A percentile compares a stretch with the other conserved stretches of the same genome.
Evolutionary conservation across 1,139 yeast species (phyloP).

Genomic region (Yamadazyma kanchanaburiensis): DNA sequence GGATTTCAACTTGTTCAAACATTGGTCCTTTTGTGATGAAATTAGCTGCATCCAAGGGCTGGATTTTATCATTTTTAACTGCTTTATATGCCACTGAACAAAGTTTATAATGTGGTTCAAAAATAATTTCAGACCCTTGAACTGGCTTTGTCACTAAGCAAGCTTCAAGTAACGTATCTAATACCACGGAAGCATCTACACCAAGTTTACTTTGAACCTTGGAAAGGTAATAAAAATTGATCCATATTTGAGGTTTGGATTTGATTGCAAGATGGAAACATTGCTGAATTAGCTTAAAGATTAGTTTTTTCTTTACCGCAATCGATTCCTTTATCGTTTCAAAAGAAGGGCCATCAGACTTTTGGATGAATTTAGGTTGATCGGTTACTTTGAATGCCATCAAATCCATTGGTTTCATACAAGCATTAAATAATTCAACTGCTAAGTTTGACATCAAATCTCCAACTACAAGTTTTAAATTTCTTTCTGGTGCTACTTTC

Average conservation of each 20-base stretch:
- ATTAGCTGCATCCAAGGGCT: slow-evolving; percentile 31
- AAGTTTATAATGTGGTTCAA: slow-evolving; percentile 74
- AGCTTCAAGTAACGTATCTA: slow-evolving; percentile 39
- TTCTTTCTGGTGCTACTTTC: slow-evolving; percentile 19
- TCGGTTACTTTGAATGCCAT: slow-evolving; percentile 44
- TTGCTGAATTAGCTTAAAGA: slow-evolving; percentile 35
- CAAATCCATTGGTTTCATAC: slow-evolving; percentile 66
- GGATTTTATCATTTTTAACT: slow-evolving; percentile 33
- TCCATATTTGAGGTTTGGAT: slow-evolving; percentile 56
- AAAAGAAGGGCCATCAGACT: slow-evolving; percentile 21
- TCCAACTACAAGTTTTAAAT: slow-evolving; percentile 31
- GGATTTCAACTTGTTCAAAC: slow-evolving; percentile 5
- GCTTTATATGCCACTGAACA: slow-evolving; percentile 60
- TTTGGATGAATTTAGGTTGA: slow-evolving; percentile 31
- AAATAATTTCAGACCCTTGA: slow-evolving; percentile 30
- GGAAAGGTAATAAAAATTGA: slow-evolving; percentile 53
- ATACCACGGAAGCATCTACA: slow-evolving; percentile 22
- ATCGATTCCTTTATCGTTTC: slow-evolving; percentile 20
- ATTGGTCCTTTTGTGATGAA: slow-evolving; percentile 32
- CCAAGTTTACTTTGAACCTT: slow-evolving; percentile 56
- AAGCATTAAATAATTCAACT: slow-evolving; percentile 58
- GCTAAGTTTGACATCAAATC: slow-evolving; percentile 58
- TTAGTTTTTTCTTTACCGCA: slow-evolving; percentile 22
- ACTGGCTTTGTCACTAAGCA: slow-evolving; percentile 6
- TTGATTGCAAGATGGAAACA: slow-evolving; percentile 43